Evolutionary conservation across 352 stramenopile species (phyloP).

Genomic region (Sclerospora graminicola): DNA sequence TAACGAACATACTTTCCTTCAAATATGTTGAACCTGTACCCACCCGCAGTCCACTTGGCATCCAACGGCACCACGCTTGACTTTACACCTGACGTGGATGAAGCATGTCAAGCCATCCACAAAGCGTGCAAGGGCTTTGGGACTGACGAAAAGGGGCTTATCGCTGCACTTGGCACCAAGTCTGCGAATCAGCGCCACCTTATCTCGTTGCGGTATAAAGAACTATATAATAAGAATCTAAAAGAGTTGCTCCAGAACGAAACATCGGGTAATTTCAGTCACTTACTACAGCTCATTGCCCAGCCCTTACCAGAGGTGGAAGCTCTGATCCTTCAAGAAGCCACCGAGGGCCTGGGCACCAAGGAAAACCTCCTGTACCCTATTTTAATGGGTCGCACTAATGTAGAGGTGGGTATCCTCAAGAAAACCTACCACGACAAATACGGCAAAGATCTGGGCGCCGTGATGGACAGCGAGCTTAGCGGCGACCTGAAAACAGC

Average conservation of each 20-base stretch:
- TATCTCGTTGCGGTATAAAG: conserved; percentile 60
- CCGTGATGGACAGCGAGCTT: conserved; percentile 53
- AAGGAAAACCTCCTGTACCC: conserved; percentile 51
- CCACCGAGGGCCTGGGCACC: conserved; percentile 49
- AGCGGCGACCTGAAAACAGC: conserved; percentile 66
- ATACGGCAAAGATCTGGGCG: conserved; percentile 50
- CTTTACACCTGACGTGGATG: conserved; percentile 45
- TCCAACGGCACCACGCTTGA: conserved; percentile 37
- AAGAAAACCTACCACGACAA: conserved; percentile 75
- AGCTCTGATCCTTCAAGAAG: conserved; percentile 38
- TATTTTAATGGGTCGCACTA: conserved; percentile 40
- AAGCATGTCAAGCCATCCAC: conserved; percentile 46
- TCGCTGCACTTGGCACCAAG: conserved; percentile 49
- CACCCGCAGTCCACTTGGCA: conserved; percentile 47
- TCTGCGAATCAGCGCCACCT: conserved; percentile 46
- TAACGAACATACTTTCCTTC: too few relatives aligned
- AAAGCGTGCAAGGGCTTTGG: conserved; percentile 55
- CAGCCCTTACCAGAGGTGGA: conserved; percentile 58
- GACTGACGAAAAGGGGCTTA: conserved; percentile 54
- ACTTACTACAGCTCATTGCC: conserved; percentile 43
- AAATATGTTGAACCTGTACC: conserved; percentile 85
- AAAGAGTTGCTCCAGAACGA: conserved; percentile 52
- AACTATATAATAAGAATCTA: conserved; percentile 52
- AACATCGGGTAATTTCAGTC: conserved; percentile 50
- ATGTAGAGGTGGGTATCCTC: conserved; percentile 67